Evolutionary conservation across 2,329 filamentous ascomycete genomes (phyloP).

Genomic region (Hyphodiscus sp.): DNA sequence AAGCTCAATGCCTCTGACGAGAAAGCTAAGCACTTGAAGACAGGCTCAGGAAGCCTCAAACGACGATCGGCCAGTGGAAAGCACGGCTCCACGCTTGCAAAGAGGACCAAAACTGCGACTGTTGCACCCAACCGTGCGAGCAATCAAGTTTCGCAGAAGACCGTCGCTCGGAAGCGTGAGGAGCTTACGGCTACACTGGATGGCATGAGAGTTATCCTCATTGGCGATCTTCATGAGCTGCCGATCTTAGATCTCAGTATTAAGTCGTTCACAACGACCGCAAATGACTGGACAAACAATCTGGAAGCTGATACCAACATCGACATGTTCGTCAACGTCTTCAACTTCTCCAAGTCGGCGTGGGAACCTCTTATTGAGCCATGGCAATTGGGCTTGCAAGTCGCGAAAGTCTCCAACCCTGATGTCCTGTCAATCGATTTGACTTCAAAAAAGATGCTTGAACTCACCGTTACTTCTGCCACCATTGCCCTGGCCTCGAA

Average conservation of each 20-base stretch:
- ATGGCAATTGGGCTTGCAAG: slow-evolving; percentile 88
- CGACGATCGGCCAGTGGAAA: slow-evolving; percentile 51
- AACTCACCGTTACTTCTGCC: slow-evolving; percentile 86
- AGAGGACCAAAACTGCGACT: slow-evolving; percentile 35
- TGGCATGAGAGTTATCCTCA: slow-evolving; percentile 85
- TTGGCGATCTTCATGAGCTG: slow-evolving; percentile 92
- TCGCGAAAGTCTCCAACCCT: slow-evolving; percentile 69
- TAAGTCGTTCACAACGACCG: slow-evolving; percentile 78
- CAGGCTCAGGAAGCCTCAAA: slow-evolving; percentile 36
- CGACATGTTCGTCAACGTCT: slow-evolving; percentile 91
- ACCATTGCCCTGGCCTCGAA: slow-evolving; percentile 92
- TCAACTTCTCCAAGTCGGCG: slow-evolving; percentile 97
- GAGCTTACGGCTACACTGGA: slow-evolving; percentile 81
- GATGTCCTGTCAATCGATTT: slow-evolving; percentile 78
- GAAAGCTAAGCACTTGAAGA: slow-evolving; percentile 47
- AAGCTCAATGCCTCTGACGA: slow-evolving; percentile 38
- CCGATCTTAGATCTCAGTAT: slow-evolving; percentile 91
- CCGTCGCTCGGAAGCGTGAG: slow-evolving; percentile 51
- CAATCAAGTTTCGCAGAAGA: slow-evolving; percentile 36
- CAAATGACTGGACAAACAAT: slow-evolving; percentile 85
- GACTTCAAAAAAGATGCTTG: slow-evolving; percentile 82
- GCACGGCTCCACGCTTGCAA: slow-evolving; percentile 46
- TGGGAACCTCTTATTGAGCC: slow-evolving; percentile 97
- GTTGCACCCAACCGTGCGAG: slow-evolving; percentile 19
- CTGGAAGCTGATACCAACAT: slow-evolving; percentile 85